Conservation (phyloP, 805 yeast genomes). For the Clavispora vitiphila region DNA sequence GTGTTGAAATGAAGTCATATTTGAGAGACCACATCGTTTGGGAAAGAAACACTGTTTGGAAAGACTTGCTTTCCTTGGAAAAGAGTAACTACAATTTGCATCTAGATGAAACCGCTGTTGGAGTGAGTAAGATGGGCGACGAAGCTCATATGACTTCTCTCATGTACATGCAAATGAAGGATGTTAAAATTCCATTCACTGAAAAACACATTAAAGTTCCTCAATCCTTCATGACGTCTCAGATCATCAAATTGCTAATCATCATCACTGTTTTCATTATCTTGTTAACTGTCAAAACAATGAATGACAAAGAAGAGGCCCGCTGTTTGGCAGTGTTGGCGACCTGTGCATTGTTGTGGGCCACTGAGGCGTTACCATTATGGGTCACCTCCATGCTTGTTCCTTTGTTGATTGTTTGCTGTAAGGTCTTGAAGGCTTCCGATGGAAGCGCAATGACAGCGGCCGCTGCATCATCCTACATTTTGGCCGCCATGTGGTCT, state of each 20-base stretch:
- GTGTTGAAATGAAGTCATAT: conserved; percentile 44
- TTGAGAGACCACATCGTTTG: conserved; percentile 91
- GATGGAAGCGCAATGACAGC: conserved; percentile 49
- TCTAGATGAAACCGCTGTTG: conserved; percentile 14
- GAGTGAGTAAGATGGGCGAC: conserved; percentile 16
- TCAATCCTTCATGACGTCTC: conserved; percentile 41
- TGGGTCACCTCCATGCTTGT: conserved; percentile 83
- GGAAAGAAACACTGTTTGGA: conserved; percentile 98
- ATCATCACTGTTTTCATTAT: conserved; percentile 46
- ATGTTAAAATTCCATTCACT: conserved; percentile 30
- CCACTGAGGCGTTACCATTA: conserved; percentile 89
- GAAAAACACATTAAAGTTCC: conserved; percentile 33
- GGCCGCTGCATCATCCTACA: conserved; percentile 68
- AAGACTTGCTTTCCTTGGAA: conserved; percentile 80
- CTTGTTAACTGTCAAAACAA: conserved; percentile 25
- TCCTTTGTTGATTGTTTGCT: conserved; percentile 73
- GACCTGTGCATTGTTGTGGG: conserved; percentile 87
- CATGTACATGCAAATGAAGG: conserved; percentile 18
- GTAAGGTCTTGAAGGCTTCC: conserved; percentile 59
- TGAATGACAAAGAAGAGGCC: conserved; percentile 31
- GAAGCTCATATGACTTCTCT: conserved; percentile 10
- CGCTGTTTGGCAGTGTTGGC: conserved; percentile 72
- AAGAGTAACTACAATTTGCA: conserved; percentile 16
- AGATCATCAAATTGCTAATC: conserved; percentile 35
- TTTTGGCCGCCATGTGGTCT: conserved; percentile 89